These are phyloP conservation scores for Citrullus colocynthis DNA, from an alignment of 306 rosid genomes.

Conservation along the genomic window DNA sequence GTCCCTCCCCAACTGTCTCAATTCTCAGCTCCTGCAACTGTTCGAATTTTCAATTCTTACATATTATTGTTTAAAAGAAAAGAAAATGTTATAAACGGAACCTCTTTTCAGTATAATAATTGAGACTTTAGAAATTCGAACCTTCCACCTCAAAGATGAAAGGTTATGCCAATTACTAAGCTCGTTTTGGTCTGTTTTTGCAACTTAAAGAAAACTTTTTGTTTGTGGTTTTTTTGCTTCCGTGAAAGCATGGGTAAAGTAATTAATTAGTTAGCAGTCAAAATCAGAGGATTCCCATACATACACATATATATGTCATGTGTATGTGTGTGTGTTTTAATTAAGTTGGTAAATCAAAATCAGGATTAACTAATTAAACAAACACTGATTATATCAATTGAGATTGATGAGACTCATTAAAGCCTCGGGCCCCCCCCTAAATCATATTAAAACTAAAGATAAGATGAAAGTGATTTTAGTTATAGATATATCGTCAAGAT, in stretches of 20 bases:
- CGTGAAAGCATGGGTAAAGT: not conserved
- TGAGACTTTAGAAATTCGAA: too few species aligned
- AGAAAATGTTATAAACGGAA: too few species aligned
- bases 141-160: too few species aligned
- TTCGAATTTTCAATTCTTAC: too few species aligned
- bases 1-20: not conserved
- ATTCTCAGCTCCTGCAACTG: too few species aligned
- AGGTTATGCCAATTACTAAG: too few species aligned
- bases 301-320: too few species aligned
- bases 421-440: not conserved
- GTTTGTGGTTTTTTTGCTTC: not conserved
- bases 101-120: too few species aligned
- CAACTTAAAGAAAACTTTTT: not conserved
- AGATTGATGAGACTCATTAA: not conserved
- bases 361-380: not conserved
- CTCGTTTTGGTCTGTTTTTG: not conserved
- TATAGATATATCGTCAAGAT: not conserved
- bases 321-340: not conserved
- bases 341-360: not conserved
- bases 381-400: not conserved
- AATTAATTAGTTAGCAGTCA: not conserved
- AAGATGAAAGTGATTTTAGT: not conserved
- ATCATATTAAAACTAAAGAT: not conserved
- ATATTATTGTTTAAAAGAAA: too few species aligned
- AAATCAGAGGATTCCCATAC: not conserved